These are phyloP conservation scores for Aureobasidium pullulans DNA, from an alignment of 2,329 filamentous ascomycete species.

Conservation along the genomic window DNA sequence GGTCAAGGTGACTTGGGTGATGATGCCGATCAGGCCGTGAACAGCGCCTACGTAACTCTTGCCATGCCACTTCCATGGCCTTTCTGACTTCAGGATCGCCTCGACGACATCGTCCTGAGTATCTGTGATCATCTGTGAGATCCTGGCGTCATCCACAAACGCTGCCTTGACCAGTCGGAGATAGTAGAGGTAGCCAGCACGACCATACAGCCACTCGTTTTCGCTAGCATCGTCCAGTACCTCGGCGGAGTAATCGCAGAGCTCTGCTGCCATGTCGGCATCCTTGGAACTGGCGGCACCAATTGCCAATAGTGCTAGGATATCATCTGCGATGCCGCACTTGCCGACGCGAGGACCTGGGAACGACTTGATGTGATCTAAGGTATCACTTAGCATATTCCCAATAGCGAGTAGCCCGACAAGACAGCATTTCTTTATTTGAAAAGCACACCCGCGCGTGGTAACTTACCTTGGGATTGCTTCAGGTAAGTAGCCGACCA, in stretches of 20 bases:
- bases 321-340: slow-evolving; percentile 45
- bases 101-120: slow-evolving; percentile 52
- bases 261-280: slow-evolving; percentile 40
- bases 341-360: slow-evolving; percentile 38
- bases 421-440: no score
- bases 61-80: slow-evolving; percentile 58
- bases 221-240: slow-evolving; percentile 40
- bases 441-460: no score
- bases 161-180: slow-evolving; percentile 55
- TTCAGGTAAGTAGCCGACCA: slow-evolving; percentile 46
- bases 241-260: slow-evolving; percentile 44
- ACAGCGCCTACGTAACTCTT: slow-evolving; percentile 58
- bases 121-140: slow-evolving; percentile 45
- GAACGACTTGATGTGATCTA: slow-evolving; percentile 40
- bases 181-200: slow-evolving; percentile 61
- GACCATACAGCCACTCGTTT: slow-evolving; percentile 60
- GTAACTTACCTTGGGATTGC: slow-evolving; percentile 32
- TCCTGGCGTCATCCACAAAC: slow-evolving; percentile 43
- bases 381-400: no score
- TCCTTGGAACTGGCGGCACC: slow-evolving; percentile 45
- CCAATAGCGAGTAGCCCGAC: no score
- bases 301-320: slow-evolving; percentile 43
- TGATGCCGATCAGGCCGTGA: slow-evolving; percentile 62
- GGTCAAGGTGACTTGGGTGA: slow-evolving; percentile 60
- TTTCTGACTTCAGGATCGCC: slow-evolving; percentile 49